Conservation (phyloP, 140 eudicot species). For the Stevia rebaudiana region DNA sequence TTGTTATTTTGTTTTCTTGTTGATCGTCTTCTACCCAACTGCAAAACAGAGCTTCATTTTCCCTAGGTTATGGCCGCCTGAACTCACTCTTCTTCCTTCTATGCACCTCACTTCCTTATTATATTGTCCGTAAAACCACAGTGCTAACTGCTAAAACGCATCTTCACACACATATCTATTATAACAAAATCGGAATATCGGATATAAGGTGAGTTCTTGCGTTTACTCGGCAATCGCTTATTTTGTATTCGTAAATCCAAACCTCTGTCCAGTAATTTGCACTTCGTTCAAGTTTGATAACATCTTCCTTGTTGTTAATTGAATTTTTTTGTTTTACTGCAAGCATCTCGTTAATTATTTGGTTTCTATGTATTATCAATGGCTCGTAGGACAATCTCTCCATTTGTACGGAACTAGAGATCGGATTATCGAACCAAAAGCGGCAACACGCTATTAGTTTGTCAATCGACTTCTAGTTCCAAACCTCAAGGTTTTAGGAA, state of each 20-base stretch:
- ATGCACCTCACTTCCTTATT: background rate
- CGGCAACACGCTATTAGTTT: background rate
- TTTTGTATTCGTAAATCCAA: background rate
- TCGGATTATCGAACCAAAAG: background rate
- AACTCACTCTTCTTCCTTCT: slow-evolving; percentile 5
- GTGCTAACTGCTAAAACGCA: background rate
- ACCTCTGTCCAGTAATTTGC: background rate
- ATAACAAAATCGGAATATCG: background rate
- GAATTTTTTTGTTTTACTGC: background rate
- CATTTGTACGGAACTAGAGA: slow-evolving; percentile 2
- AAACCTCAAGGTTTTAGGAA: background rate
- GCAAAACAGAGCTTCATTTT: slow-evolving; percentile 23
- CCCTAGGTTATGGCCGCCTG: slow-evolving; percentile 32
- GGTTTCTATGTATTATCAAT: background rate
- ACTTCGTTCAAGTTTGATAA: background rate
- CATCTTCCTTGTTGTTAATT: background rate
- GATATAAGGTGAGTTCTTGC: slow-evolving; percentile 12
- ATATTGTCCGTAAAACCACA: background rate
- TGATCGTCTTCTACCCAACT: slow-evolving; percentile 29
- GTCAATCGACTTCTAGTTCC: background rate
- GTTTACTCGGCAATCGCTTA: background rate
- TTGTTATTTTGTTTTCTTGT: slow-evolving; percentile 12
- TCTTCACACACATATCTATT: background rate
- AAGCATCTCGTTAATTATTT: background rate
- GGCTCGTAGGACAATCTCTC: background rate